These are phyloP conservation scores for Phytophthora pluvialis DNA, from an alignment of 352 stramenopile genomes.

Conservation along the genomic window DNA sequence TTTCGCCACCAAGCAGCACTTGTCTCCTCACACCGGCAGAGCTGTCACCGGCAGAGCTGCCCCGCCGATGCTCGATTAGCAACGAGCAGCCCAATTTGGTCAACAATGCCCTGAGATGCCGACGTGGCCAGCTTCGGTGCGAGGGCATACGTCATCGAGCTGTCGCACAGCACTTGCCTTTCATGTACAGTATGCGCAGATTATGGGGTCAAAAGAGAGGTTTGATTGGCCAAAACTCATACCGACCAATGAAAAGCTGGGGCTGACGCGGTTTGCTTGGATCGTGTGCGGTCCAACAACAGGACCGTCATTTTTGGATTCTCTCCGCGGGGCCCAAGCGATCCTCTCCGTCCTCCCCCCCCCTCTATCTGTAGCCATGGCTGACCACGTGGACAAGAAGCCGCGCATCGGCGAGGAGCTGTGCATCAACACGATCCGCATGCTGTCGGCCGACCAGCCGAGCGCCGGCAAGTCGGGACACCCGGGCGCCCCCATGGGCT, in stretches of 20 bases:
- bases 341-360: constrained; percentile 3
- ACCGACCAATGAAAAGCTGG: constrained; percentile 15
- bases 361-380: constrained; percentile 47
- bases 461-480: constrained; percentile 98
- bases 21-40: too few species aligned
- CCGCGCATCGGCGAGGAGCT: constrained; percentile 79
- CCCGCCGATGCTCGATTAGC: constrained; percentile 5
- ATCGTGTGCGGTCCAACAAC: constrained; percentile 28
- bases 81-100: constrained; percentile 12
- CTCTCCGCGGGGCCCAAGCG: constrained; percentile 43
- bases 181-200: too few species aligned
- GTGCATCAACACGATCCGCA: constrained; percentile 98
- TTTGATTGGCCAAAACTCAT: constrained; percentile 24
- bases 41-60: too few species aligned
- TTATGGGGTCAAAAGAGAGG: background rate
- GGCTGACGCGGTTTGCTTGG: constrained; percentile 26
- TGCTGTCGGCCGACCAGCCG: constrained; percentile 97
- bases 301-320: constrained; percentile 51
- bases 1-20: too few species aligned
- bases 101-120: constrained; percentile 18
- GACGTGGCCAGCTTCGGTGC: background rate
- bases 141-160: constrained; percentile 33
- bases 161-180: background rate
- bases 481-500: constrained; percentile 98
- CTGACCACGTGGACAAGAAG: constrained; percentile 86